phyloP scores from a whole-genome alignment of 1,284 basidiomycete genomes.

The Puccinia novopanici region DNA sequence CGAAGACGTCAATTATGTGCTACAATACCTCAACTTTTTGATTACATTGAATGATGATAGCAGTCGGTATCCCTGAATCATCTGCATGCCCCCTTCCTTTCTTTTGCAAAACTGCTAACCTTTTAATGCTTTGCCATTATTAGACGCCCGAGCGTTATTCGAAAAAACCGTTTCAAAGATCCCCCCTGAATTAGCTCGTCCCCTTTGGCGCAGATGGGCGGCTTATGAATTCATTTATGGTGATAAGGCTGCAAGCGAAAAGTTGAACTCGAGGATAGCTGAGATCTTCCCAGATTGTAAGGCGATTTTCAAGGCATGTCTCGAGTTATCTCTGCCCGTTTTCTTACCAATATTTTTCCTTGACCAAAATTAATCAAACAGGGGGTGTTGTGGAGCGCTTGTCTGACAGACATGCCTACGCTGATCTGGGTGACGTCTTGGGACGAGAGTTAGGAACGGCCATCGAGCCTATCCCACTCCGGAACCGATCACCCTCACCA shows the following conservation, averaged over 20 bases:
- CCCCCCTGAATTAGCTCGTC: conserved; percentile 74
- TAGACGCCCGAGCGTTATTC: conserved; percentile 92
- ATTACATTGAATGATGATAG: conserved; percentile 93
- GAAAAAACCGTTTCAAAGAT: conserved; percentile 80
- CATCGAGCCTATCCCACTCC: conserved; percentile 42
- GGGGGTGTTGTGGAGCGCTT: conserved; percentile 42
- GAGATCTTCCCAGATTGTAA: conserved; percentile 82
- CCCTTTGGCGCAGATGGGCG: conserved; percentile 93
- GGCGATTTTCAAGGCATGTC: conserved; percentile 51
- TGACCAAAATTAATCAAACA: conserved; percentile 1
- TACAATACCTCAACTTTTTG: conserved; percentile 87
- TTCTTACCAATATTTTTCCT: not conserved
- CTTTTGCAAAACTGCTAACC: not conserved
- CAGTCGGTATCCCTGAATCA: conserved; percentile 65
- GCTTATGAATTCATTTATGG: conserved; percentile 93
- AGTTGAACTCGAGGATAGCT: conserved; percentile 81
- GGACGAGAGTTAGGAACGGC: conserved; percentile 48
- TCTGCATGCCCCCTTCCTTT: not conserved
- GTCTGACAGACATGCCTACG: conserved; percentile 44
- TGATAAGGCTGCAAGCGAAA: conserved; percentile 82
- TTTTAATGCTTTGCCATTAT: conserved; percentile 15
- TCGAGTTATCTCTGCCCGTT: not conserved
- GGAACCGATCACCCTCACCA: conserved; percentile 44
- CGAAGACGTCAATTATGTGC: conserved; percentile 80
- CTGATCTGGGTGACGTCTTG: conserved; percentile 33